Evolutionary conservation across 202 grass and related monocot genomes (phyloP), one percentile per base, ranked within the genome.

Genomic region (Zizania palustris): DNA sequence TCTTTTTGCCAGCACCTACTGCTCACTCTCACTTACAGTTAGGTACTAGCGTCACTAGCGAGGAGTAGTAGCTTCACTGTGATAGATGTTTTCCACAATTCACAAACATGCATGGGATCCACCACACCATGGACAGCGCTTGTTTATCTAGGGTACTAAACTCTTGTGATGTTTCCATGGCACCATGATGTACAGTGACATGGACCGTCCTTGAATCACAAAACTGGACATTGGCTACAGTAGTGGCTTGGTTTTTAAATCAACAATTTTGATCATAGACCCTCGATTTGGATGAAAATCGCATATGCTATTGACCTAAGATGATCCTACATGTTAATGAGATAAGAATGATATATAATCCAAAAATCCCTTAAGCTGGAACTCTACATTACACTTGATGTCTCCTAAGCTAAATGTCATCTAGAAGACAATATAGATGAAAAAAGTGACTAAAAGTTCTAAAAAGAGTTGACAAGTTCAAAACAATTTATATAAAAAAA

Each of bases 171-270:
- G 36, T 41, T 51, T 37, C 7, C 33, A 28, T 65, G 78, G 38
- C 76, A 40, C 7, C 48, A 37, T 65, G 77, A 45, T 82, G 21
- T 77, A 42, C 12, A 69, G 21, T 75, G 56, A 64, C 45, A 42
- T 65, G 40, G 16, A 43, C 66, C 45, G 56, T 61, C 5, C 19
- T 67, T 67, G 4, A 28, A 67, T 28, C 64, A 22, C 64, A 22
- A 40, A 3, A 54, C 19, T 54, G 7, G 50, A 16, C 50, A 48
- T 48, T 48, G 45, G 2, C 45, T 48, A 12, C 6, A 42, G 40
- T 42, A 42, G 40, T 42, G 7, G 45, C 45, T 14, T 12, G 19
- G 19, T 37, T 6, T 44, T 40, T 7, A 13, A 42, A 66, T 66
- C 28, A 2, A 28, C 0, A 28, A 28, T 1, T 28, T 28, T 28